Percentiles rank a stretch among this genome's conserved stretches.
phyloP scores from a whole-genome alignment of 495 filamentous ascomycete genomes.

The Parathielavia appendiculata region DNA sequence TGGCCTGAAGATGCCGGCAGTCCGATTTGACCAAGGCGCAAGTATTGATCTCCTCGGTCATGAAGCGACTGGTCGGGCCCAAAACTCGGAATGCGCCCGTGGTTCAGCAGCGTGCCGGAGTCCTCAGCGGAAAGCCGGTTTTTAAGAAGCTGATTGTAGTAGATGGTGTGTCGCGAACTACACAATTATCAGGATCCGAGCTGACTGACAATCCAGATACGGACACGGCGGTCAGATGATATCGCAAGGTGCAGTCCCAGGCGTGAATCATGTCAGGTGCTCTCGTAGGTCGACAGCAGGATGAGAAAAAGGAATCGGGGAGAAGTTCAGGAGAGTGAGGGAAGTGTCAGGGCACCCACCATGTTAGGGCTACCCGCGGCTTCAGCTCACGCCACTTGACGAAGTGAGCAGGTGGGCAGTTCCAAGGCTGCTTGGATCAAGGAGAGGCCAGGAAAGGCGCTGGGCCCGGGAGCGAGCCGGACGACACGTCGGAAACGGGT shows the following conservation, averaged over 20 bases:
- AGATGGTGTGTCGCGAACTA: slow-evolving; percentile 7
- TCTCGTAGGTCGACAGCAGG: slow-evolving; percentile 20
- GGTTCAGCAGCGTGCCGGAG: slow-evolving; percentile 1
- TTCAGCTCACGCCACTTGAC: slow-evolving; percentile 35
- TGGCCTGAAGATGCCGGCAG: slow-evolving; percentile 20
- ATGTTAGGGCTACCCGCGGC: slow-evolving; percentile 21
- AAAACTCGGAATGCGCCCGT: slow-evolving; percentile 4
- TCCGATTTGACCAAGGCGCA: slow-evolving; percentile 13
- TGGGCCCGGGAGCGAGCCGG: slow-evolving; percentile 23
- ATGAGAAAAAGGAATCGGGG: slow-evolving; percentile 28
- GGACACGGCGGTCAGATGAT: background rate
- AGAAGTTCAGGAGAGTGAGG: slow-evolving; percentile 11
- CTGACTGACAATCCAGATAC: slow-evolving; percentile 3
- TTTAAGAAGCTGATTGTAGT: slow-evolving; percentile 23
- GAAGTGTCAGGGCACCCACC: slow-evolving; percentile 17
- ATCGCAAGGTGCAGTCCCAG: slow-evolving; percentile 20
- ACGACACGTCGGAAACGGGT: slow-evolving; percentile 31
- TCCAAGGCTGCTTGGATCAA: slow-evolving; percentile 20
- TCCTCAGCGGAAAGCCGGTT: slow-evolving; percentile 9
- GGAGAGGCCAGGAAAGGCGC: slow-evolving; percentile 22
- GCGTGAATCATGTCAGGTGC: slow-evolving; percentile 30
- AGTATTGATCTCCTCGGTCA: slow-evolving; percentile 4
- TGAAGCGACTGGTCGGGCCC: slow-evolving; percentile 1
- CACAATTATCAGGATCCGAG: background rate
- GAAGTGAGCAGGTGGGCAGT: slow-evolving; percentile 22